These are phyloP conservation scores for Aureoboletus auriporus DNA, from an alignment of 768 basidiomycete species.

Conservation along the genomic window DNA sequence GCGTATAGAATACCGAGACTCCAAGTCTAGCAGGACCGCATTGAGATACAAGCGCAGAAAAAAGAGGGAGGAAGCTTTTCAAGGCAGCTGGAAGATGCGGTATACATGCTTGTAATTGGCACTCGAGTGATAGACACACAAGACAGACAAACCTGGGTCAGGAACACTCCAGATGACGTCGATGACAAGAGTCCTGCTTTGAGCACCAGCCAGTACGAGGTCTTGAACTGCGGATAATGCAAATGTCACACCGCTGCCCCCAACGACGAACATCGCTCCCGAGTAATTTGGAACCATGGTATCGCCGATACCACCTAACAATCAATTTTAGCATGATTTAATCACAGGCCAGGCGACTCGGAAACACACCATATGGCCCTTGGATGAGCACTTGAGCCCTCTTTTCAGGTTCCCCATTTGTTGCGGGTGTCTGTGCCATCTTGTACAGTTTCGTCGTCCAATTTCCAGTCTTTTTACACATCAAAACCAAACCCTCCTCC, in stretches of 20 bases:
- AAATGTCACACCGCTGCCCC: conserved; percentile 76
- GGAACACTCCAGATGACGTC: conserved; percentile 67
- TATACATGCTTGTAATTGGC: no score
- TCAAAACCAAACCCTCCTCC: conserved; percentile 59
- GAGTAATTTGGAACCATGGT: conserved; percentile 61
- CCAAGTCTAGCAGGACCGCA: no score
- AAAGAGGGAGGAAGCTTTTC: no score
- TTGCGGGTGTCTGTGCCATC: conserved; percentile 34
- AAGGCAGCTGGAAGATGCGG: no score
- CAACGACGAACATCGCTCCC: no score
- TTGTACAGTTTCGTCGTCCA: conserved; percentile 62
- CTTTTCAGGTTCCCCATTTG: conserved; percentile 12
- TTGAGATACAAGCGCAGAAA: no score
- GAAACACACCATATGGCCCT: conserved; percentile 48
- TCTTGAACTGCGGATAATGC: conserved; percentile 61
- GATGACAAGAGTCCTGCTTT: conserved; percentile 52
- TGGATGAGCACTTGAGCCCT: conserved; percentile 42
- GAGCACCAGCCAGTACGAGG: conserved; percentile 45
- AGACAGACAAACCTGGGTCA: conserved; percentile 51
- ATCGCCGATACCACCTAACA: conserved; percentile 54
- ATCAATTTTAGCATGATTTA: neutral
- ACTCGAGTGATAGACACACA: no score
- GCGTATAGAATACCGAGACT: no score
- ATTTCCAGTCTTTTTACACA: conserved; percentile 60
- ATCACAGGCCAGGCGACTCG: neutral